Evolutionary conservation across 2,329 filamentous ascomycete species (phyloP).

Genomic region (Byssothecium circinans): DNA sequence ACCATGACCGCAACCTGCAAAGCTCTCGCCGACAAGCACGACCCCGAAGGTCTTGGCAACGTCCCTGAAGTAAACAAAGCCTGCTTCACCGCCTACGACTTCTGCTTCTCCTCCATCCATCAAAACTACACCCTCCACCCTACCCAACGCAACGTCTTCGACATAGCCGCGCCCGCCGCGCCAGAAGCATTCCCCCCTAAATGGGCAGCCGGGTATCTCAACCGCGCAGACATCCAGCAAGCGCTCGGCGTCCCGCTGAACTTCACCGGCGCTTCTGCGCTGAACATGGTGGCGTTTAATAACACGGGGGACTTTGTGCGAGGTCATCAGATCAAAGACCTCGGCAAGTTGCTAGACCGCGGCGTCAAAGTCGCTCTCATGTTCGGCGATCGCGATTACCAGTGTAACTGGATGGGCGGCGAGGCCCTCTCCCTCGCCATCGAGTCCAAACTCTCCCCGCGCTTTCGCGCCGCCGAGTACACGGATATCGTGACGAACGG

Average conservation of each 20-base stretch:
- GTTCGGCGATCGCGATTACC: constrained; percentile 36
- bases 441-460: constrained; percentile 49
- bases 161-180: constrained; percentile 50
- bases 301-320: constrained; percentile 58
- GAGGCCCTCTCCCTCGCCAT: constrained; percentile 65
- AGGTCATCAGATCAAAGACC: constrained; percentile 52
- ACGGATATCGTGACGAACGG: constrained; percentile 68
- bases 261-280: constrained; percentile 34
- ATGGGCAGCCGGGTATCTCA: constrained; percentile 57
- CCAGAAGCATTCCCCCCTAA: constrained; percentile 12
- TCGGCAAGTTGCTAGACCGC: constrained; percentile 51
- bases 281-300: constrained; percentile 3
- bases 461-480: constrained; percentile 69
- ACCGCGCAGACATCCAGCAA: constrained; percentile 55
- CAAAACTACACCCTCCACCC: constrained; percentile 40
- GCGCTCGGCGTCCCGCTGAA: constrained; percentile 62
- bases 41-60: constrained; percentile 49
- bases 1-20: constrained; percentile 55
- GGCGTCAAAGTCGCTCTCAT: constrained; percentile 18
- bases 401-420: constrained; percentile 67
- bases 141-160: constrained; percentile 52
- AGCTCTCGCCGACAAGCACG: constrained; percentile 45
- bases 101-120: constrained; percentile 48
- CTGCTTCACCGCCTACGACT: constrained; percentile 46
- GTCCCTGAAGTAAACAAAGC: constrained; percentile 32